phyloP scores from a whole-genome alignment of 2,329 filamentous ascomycete genomes.

The Fusarium neocosmosporiellum region DNA sequence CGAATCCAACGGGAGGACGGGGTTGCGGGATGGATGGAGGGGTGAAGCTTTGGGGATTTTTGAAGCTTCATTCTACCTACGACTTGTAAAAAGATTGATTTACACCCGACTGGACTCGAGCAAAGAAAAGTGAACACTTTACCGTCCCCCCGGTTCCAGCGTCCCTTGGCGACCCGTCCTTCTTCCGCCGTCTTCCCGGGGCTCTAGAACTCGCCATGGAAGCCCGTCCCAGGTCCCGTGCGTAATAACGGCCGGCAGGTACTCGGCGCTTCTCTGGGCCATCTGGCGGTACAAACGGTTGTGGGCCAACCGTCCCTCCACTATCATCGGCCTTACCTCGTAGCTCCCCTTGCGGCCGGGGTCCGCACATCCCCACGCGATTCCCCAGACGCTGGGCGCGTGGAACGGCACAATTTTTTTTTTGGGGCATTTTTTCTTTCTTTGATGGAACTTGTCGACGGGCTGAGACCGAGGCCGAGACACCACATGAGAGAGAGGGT shows the following conservation, averaged over 20 bases:
- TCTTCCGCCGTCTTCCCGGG: neutral
- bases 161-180: neutral
- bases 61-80: neutral
- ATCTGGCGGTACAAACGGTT: slow-evolving; percentile 33
- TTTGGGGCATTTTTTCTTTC: neutral
- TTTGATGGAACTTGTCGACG: too few relatives aligned
- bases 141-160: slow-evolving; percentile 26
- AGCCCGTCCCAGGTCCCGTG: slow-evolving; percentile 11
- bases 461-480: slow-evolving; percentile 21
- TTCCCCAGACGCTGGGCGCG: slow-evolving; percentile 47
- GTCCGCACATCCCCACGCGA: slow-evolving; percentile 39
- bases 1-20: neutral
- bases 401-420: slow-evolving; percentile 29
- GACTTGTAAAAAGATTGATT: too few relatives aligned
- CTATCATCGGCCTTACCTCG: slow-evolving; percentile 48
- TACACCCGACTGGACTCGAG: neutral
- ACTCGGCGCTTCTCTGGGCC: slow-evolving; percentile 51
- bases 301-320: slow-evolving; percentile 38
- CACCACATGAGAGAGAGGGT: slow-evolving; percentile 8
- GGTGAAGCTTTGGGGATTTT: neutral
- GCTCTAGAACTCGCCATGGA: slow-evolving; percentile 25
- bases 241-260: slow-evolving; percentile 45
- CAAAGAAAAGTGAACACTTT: neutral
- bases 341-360: slow-evolving; percentile 39
- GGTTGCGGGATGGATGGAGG: neutral